Evolutionary conservation across 2,329 filamentous ascomycete species (phyloP).

Genomic region (Cyphellophora attinorum): DNA sequence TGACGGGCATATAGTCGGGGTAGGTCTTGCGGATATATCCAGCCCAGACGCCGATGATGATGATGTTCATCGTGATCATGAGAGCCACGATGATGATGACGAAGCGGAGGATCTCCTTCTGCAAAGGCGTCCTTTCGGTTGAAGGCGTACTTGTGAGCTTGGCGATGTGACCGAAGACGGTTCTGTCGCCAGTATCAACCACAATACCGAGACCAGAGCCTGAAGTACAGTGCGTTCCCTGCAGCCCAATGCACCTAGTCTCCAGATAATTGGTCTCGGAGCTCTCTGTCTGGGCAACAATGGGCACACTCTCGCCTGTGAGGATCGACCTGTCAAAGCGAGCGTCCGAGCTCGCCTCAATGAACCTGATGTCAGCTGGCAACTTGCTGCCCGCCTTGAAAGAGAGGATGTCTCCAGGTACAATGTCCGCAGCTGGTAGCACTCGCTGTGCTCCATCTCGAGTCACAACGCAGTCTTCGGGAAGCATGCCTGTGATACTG

Average conservation of each 20-base stretch:
- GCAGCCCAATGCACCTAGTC: slow-evolving; percentile 64
- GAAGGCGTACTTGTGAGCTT: slow-evolving; percentile 62
- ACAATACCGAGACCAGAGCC: slow-evolving; percentile 59
- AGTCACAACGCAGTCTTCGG: slow-evolving; percentile 57
- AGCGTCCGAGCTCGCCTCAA: slow-evolving; percentile 58
- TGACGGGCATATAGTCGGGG: slow-evolving; percentile 62
- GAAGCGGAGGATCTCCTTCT: slow-evolving; percentile 65
- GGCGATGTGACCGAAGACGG: slow-evolving; percentile 68
- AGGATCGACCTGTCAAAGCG: slow-evolving; percentile 66
- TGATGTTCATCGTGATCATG: slow-evolving; percentile 38
- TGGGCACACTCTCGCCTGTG: slow-evolving; percentile 59
- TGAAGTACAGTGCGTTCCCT: slow-evolving; percentile 69
- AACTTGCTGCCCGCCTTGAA: slow-evolving; percentile 65
- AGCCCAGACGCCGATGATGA: slow-evolving; percentile 60
- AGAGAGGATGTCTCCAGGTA: slow-evolving; percentile 61
- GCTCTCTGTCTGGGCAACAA: slow-evolving; percentile 54
- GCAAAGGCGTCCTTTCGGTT: slow-evolving; percentile 57
- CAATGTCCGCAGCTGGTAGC: slow-evolving; percentile 50
- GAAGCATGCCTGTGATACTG: slow-evolving; percentile 72
- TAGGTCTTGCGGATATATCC: slow-evolving; percentile 59
- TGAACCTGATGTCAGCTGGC: slow-evolving; percentile 62
- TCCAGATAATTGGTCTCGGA: slow-evolving; percentile 68
- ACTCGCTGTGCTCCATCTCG: slow-evolving; percentile 47
- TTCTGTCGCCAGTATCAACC: slow-evolving; percentile 60
- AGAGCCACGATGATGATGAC: slow-evolving; percentile 59